Conservation (phyloP, 257 asterid species). For the Solanum piurae region DNA sequence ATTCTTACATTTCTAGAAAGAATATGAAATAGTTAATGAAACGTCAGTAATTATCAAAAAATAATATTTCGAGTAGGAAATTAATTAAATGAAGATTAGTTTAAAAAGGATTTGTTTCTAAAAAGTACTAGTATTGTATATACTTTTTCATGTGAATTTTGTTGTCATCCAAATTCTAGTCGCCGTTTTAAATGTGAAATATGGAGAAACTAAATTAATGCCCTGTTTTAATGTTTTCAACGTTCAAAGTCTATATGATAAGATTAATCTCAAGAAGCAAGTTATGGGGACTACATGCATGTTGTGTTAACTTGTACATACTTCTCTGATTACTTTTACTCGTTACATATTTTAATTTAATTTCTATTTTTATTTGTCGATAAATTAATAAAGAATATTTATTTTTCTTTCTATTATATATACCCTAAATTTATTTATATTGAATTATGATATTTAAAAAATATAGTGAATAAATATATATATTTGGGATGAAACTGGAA, state of each 20-base stretch:
- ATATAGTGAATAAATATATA: no score
- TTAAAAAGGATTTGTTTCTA: background rate
- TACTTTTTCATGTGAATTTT: background rate
- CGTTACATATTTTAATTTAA: no score
- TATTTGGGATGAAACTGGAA: no score
- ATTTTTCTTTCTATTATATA: no score
- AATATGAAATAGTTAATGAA: background rate
- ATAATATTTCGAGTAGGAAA: background rate
- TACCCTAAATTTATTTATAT: background rate
- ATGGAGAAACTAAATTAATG: background rate
- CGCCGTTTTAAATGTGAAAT: background rate
- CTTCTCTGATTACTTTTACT: background rate
- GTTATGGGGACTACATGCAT: background rate
- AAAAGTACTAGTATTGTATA: background rate
- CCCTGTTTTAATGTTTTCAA: background rate
- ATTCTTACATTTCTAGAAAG: background rate
- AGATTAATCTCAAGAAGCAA: background rate
- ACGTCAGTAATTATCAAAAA: background rate
- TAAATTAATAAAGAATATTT: no score
- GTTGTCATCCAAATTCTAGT: background rate
- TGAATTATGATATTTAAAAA: no score
- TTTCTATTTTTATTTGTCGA: background rate
- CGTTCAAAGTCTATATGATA: background rate
- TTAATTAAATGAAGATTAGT: background rate
- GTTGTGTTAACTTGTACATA: background rate